Percentiles rank a stretch among this genome's conserved stretches.
phyloP scores from a whole-genome alignment of 106 monocot species.

The Alisma plantagoaquatica region DNA sequence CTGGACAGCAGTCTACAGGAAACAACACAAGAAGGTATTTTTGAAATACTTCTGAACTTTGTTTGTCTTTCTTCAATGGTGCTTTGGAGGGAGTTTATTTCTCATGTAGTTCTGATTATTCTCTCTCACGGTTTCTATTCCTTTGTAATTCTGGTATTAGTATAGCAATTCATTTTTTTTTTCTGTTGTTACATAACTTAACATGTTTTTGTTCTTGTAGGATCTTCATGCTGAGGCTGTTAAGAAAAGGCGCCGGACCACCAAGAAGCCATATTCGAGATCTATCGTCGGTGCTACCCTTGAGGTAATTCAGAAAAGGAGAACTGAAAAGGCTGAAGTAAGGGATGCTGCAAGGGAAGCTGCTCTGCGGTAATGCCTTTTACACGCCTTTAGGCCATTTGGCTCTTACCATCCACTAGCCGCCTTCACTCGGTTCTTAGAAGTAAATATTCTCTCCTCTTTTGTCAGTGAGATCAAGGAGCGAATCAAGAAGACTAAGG shows the following conservation, averaged over 20 bases:
- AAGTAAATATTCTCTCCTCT: too few species aligned
- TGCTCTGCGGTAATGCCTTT: conserved; percentile 74
- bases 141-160: background rate
- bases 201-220: too few species aligned
- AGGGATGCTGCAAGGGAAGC: conserved; percentile 87
- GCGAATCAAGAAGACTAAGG: conserved; percentile 85
- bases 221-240: conserved; percentile 77
- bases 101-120: background rate
- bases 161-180: background rate
- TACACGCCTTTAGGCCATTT: too few species aligned
- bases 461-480: conserved; percentile 96
- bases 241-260: conserved; percentile 57
- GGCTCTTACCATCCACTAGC: too few species aligned
- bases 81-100: background rate
- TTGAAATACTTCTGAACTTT: too few species aligned
- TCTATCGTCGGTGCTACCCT: conserved; percentile 80
- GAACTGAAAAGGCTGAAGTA: conserved; percentile 89
- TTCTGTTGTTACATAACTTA: background rate
- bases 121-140: background rate
- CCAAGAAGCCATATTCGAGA: conserved; percentile 86
- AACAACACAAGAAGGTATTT: conserved; percentile 76
- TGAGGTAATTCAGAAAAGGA: conserved; percentile 83
- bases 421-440: too few species aligned
- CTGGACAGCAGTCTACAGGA: conserved; percentile 75
- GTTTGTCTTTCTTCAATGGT: background rate